Percentiles rank a stretch among this genome's conserved stretches.
phyloP scores from a whole-genome alignment of 2,329 filamentous ascomycete genomes.

The Helminthosporium solani region DNA sequence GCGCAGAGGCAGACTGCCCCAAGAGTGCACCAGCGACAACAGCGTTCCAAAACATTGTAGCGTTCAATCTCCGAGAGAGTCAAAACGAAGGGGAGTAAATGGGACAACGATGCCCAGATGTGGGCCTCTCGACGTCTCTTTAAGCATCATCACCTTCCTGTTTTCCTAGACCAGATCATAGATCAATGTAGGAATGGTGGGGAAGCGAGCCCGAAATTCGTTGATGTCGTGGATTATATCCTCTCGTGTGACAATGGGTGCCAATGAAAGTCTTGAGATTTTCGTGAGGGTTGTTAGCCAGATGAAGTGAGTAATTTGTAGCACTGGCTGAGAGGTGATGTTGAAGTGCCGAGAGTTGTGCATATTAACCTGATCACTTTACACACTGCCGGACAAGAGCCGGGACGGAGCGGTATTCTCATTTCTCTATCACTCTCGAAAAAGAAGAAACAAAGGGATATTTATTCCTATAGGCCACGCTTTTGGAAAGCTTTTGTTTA shows the following conservation, averaged over 20 bases:
- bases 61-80: conserved; percentile 2
- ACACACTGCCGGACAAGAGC: conserved; percentile 2
- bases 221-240: conserved; percentile 8
- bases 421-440: too few relatives aligned
- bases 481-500: too few relatives aligned
- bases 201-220: conserved; percentile 2
- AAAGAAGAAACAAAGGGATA: too few relatives aligned
- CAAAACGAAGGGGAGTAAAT: conserved; percentile 2
- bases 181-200: conserved; percentile 12
- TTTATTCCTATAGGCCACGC: too few relatives aligned
- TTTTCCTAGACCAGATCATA: conserved; percentile 1
- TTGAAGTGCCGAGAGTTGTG: conserved; percentile 21
- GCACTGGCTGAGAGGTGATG: conserved; percentile 17
- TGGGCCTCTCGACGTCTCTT: conserved; percentile 6
- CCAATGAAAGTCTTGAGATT: conserved; percentile 10
- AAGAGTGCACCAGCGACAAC: conserved; percentile 22
- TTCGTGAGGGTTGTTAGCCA: background rate
- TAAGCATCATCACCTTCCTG: conserved; percentile 6
- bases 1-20: conserved; percentile 26
- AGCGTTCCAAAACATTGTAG: conserved; percentile 27
- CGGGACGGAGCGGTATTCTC: background rate
- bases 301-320: conserved; percentile 20
- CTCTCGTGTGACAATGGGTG: conserved; percentile 1
- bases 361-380: conserved; percentile 4
- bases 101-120: conserved; percentile 3